These are phyloP conservation scores for Pseudocercospora crystallina DNA, from an alignment of 2,329 filamentous ascomycete genomes.

Conservation along the genomic window DNA sequence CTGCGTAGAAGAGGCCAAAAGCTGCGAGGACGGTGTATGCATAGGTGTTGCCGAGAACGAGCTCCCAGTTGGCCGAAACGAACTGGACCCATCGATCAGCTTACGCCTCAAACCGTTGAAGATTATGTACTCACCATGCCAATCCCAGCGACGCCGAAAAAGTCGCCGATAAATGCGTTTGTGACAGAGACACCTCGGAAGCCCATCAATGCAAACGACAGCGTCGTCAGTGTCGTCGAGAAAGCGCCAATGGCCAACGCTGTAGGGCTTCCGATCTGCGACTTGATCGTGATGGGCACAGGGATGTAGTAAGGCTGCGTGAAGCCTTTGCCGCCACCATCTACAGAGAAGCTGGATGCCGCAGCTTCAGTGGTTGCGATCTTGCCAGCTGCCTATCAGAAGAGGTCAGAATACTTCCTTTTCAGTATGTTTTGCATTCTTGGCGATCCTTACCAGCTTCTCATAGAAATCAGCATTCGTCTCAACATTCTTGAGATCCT, in stretches of 20 bases:
- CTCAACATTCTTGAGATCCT: constrained; percentile 28
- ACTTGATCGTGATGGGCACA: constrained; percentile 34
- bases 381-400: constrained; percentile 22
- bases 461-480: constrained; percentile 31
- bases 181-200: constrained; percentile 52
- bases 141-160: constrained; percentile 54
- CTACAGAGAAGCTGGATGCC: constrained; percentile 16
- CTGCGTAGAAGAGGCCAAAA: constrained; percentile 56
- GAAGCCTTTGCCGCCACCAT: constrained; percentile 6
- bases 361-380: constrained; percentile 18
- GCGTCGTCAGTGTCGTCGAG: constrained; percentile 54
- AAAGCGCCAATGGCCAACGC: constrained; percentile 55
- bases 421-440: too few relatives aligned
- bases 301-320: constrained; percentile 29
- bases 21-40: constrained; percentile 56
- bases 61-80: constrained; percentile 57
- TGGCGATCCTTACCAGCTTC: constrained; percentile 13
- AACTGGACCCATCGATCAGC: constrained; percentile 4
- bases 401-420: too few relatives aligned
- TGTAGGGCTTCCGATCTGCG: constrained; percentile 37
- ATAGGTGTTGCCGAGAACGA: constrained; percentile 53
- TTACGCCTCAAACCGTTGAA: too few relatives aligned
- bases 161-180: constrained; percentile 56
- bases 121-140: constrained; percentile 43
- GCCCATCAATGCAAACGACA: constrained; percentile 57